Evolutionary conservation across 23 red algal species (phyloP), one percentile per base, ranked within the genome.

Genomic region (Chondrus crispus): DNA sequence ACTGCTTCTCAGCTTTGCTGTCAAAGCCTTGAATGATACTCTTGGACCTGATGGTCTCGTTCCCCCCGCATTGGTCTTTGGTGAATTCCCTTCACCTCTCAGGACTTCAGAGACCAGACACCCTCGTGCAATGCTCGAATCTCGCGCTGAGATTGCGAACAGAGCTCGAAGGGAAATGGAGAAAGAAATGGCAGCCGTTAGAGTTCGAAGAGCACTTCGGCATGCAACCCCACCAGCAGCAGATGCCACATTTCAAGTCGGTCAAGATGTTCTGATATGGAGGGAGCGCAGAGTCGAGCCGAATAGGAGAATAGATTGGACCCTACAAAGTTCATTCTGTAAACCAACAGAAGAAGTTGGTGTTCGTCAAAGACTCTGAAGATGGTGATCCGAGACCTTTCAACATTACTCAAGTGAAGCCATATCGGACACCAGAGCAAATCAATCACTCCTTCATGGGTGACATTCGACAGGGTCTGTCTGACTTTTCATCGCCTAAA

Each of bases 21-120:
- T 86, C 5, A 86, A 69, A 53, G 82, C 55, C 6, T 68, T 86
- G 82, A 86, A 86, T 32, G 82, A 86, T 53, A 86, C 38, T 32
- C 55, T 86, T 18, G 82, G 82, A 22, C 82, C 82, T 4, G 82
- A 71, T 47, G 82, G 82, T 8, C 38, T 69, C 9, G 82, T 86
- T 57, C 62, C 82, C 10, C 69, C 82, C 9, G 10, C 82, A 45
- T 42, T 86, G 30, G 82, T 86, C 69, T 86, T n/a, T 41, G 82
- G 82, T 7, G 82, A 86, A 29, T 86, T 69, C 39, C 30, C 82
- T 66, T 36, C 42, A 6, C 54, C 69, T 12, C 20, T 8, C 55
- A 86, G 54, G 38, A 36, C 40, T 38, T 86, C 82, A 28, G 82
- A 86, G 46, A 6, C 46, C 58, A 29, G 6, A 35, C 49, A 14